Evolutionary conservation across 1,284 basidiomycete species (phyloP), one percentile per base, ranked within the genome.

Genomic region (Ceraceosorus bombacis): DNA sequence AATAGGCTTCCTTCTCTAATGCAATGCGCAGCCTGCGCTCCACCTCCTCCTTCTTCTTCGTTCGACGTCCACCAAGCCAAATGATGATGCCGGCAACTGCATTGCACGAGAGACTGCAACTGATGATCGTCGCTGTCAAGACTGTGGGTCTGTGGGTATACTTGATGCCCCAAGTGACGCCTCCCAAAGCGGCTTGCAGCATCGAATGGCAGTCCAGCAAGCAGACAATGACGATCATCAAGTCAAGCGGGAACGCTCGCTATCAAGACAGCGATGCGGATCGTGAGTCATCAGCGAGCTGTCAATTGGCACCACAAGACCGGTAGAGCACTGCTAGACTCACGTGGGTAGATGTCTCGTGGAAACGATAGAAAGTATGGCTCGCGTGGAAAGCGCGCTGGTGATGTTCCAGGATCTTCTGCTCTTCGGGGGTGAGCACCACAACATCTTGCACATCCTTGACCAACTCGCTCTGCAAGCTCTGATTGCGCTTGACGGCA

Each of bases 271-370:
- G 15, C 43, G 43, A 10, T 15, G 43, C 15, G 43, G 10, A 4
- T 10, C 15, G 15, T 10, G 10, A 15, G 43, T 46, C 43, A 46
- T 46, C 43, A 15, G 43, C 43, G 15, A 27, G 27, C 27, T 27
- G 27, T 3, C 27, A 27, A 27, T 27, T 27, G 27, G 27, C 27
- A 27, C 27, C 27, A 27, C 27, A 27, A 27, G 27, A 27, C 27
- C 27, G 2, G 3, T 27, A 27, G 27, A 27, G 9, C 43, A 46
- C 43, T 6, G 87, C 86, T 76, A 91, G 91, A 5, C 89, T 88
- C 54, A 85, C 80, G 76, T 92, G 89, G 0, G 90, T 90, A 58
- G 86, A 85, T 5, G 88, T 91, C 49, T 88, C 89, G 77, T 91
- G 88, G 6, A 89, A 85, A 49, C 88, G 81, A 78, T 93, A 93